Evolutionary conservation across 2,329 filamentous ascomycete genomes (phyloP).

Genomic region (Aschersonia sp.): DNA sequence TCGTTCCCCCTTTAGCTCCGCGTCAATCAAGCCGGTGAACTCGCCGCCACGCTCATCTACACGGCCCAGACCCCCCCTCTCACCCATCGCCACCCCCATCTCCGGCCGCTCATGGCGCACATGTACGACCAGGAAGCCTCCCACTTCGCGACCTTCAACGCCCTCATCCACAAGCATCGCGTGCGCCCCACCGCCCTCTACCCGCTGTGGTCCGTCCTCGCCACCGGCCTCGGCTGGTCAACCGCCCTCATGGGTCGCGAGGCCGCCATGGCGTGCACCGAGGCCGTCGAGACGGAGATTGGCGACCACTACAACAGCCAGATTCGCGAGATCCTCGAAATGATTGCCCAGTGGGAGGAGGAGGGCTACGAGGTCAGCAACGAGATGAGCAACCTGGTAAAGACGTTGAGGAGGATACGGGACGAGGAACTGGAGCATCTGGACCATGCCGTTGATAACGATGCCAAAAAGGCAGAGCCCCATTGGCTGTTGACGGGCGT

Average conservation of each 20-base stretch:
- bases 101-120: slow-evolving; percentile 83
- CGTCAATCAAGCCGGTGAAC: slow-evolving; percentile 93
- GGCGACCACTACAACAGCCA: slow-evolving; percentile 92
- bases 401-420: slow-evolving; percentile 65
- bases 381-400: slow-evolving; percentile 60
- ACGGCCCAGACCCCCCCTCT: slow-evolving; percentile 75
- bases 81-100: slow-evolving; percentile 65
- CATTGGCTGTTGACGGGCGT: slow-evolving; percentile 79
- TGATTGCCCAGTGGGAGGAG: slow-evolving; percentile 61
- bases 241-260: slow-evolving; percentile 83
- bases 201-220: slow-evolving; percentile 72
- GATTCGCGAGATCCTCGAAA: slow-evolving; percentile 66
- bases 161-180: slow-evolving; percentile 68
- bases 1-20: slow-evolving; percentile 42
- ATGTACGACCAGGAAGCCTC: slow-evolving; percentile 96
- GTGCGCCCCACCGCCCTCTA: slow-evolving; percentile 88
- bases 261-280: slow-evolving; percentile 96
- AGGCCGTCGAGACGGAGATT: slow-evolving; percentile 97
- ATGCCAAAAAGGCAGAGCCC: slow-evolving; percentile 77
- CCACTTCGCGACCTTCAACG: slow-evolving; percentile 77
- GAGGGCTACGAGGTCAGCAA: slow-evolving; percentile 67
- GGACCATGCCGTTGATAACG: slow-evolving; percentile 86
- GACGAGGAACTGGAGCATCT: slow-evolving; percentile 96
- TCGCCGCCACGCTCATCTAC: slow-evolving; percentile 94
- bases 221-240: slow-evolving; percentile 72